A percentile compares a stretch with the other conserved stretches of the same genome.
Evolutionary conservation across 768 basidiomycete species (phyloP).

Genomic region (Hygrophoropsis aurantiaca): DNA sequence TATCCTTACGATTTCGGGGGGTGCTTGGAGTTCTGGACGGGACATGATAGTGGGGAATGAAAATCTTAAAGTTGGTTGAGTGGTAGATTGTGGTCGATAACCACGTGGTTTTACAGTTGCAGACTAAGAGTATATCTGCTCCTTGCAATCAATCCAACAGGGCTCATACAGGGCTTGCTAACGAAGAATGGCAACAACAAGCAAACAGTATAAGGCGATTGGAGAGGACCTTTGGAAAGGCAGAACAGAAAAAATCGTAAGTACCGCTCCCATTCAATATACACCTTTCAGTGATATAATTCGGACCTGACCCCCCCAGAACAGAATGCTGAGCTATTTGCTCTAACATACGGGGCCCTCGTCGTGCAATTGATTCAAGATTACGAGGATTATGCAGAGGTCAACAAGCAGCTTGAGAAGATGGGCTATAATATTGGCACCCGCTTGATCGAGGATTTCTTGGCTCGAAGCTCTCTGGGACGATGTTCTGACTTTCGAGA

Average conservation of each 20-base stretch:
- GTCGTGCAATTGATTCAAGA: slow-evolving; percentile 99
- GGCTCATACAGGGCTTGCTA: too few relatives aligned
- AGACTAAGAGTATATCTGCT: slow-evolving; percentile 3
- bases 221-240: slow-evolving; percentile 97
- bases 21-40: slow-evolving; percentile 83
- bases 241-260: slow-evolving; percentile 91
- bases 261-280: slow-evolving; percentile 22
- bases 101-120: too few relatives aligned
- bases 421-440: slow-evolving; percentile 99
- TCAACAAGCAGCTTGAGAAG: slow-evolving; percentile 96
- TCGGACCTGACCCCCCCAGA: slow-evolving; percentile 11
- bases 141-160: too few relatives aligned
- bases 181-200: slow-evolving; percentile 61
- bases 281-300: slow-evolving; percentile 9
- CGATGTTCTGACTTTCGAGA: slow-evolving; percentile 92
- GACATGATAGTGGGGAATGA: too few relatives aligned
- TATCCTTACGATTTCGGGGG: slow-evolving; percentile 81
- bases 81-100: too few relatives aligned
- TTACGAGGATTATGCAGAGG: slow-evolving; percentile 95
- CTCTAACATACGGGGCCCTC: slow-evolving; percentile 94
- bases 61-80: too few relatives aligned
- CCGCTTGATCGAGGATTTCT: slow-evolving; percentile 93
- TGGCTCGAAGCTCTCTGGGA: slow-evolving; percentile 90
- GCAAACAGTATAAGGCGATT: slow-evolving; percentile 83
- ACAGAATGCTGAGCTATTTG: slow-evolving; percentile 97